Percentiles rank a stretch among this genome's conserved stretches.
These are phyloP conservation scores for Tetracentron sinense DNA, from an alignment of 164 flowering plant genomes.

Conservation along the genomic window DNA sequence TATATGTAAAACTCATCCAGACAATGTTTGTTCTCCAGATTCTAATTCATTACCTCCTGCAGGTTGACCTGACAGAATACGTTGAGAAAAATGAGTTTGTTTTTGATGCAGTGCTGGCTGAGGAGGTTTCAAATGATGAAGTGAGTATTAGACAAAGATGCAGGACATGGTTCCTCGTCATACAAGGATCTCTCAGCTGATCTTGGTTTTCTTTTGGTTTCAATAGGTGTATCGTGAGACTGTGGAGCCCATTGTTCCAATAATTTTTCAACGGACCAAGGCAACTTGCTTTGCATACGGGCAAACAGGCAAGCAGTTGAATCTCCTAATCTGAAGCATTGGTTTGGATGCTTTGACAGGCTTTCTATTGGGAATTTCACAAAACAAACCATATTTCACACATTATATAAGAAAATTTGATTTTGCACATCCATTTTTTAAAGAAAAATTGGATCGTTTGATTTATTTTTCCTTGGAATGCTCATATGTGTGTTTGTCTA, in stretches of 20 bases:
- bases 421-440: neutral
- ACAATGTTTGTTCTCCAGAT: neutral
- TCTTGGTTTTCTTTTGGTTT: constrained; percentile 10
- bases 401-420: too few species aligned
- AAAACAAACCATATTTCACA: too few species aligned
- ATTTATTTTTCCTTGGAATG: too few species aligned
- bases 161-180: neutral
- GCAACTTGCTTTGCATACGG: constrained; percentile 99
- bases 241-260: constrained; percentile 86
- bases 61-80: constrained; percentile 95
- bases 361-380: neutral
- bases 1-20: neutral
- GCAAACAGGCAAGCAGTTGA: constrained; percentile 66
- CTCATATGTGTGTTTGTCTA: too few species aligned
- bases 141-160: constrained; percentile 35
- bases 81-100: constrained; percentile 89
- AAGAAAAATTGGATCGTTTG: too few species aligned
- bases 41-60: constrained; percentile 21
- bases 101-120: constrained; percentile 87
- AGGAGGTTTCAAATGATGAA: constrained; percentile 85
- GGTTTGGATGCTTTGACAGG: neutral
- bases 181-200: neutral
- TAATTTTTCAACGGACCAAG: constrained; percentile 80
- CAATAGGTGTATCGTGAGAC: constrained; percentile 80
- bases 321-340: neutral